Conservation (phyloP, 495 filamentous ascomycete species). For the Penicillium atrosanguineum region DNA sequence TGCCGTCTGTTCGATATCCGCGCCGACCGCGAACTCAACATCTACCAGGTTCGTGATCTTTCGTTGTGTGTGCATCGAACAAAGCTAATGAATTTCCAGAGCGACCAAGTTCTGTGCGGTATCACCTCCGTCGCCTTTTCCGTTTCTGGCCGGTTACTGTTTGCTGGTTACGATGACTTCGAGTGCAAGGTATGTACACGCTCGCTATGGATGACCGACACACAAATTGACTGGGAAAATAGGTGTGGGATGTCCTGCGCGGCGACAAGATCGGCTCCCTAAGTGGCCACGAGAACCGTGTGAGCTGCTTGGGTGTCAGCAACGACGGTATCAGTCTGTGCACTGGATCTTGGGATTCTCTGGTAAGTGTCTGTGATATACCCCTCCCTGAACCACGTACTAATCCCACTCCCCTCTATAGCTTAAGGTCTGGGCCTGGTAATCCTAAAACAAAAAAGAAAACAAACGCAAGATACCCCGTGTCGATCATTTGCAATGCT, state of each 20-base stretch:
- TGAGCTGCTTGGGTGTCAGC: constrained; percentile 96
- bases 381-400: neutral
- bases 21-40: constrained; percentile 92
- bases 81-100: constrained; percentile 51
- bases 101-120: constrained; percentile 93
- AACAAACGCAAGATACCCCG: constrained; percentile 46
- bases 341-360: constrained; percentile 98
- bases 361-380: constrained; percentile 60
- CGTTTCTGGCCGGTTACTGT: constrained; percentile 91
- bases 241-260: constrained; percentile 98
- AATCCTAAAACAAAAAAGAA: constrained; percentile 31
- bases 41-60: constrained; percentile 70
- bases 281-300: constrained; percentile 96
- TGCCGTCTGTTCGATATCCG: constrained; percentile 98
- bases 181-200: constrained; percentile 85
- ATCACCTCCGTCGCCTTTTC: constrained; percentile 99
- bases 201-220: neutral
- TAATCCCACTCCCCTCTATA: constrained; percentile 32
- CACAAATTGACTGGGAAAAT: constrained; percentile 16
- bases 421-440: constrained; percentile 89
- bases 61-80: neutral
- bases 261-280: constrained; percentile 96
- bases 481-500: constrained; percentile 46
- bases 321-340: constrained; percentile 99
- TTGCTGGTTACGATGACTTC: constrained; percentile 98